phyloP scores from a whole-genome alignment of 2,329 filamentous ascomycete species.

The Fusarium sp. region DNA sequence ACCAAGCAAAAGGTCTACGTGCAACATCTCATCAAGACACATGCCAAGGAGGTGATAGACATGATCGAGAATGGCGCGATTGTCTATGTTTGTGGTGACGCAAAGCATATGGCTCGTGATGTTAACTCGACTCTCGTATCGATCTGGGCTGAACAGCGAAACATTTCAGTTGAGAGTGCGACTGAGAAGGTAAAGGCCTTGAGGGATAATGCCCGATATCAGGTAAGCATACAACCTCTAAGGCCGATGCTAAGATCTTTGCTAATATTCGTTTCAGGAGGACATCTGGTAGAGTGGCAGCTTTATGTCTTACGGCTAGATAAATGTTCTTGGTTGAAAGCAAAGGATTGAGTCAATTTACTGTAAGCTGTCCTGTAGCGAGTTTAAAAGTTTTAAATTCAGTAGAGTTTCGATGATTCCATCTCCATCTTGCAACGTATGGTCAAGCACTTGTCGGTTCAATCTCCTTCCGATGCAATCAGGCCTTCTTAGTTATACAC shows the following conservation, averaged over 20 bases:
- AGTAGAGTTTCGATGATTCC: too few relatives aligned
- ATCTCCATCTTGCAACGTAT: too few relatives aligned
- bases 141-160: neutral
- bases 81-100: neutral
- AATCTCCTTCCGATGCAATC: too few relatives aligned
- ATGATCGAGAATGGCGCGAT: neutral
- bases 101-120: neutral
- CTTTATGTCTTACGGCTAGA: too few relatives aligned
- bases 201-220: neutral
- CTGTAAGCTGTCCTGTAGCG: too few relatives aligned
- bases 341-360: too few relatives aligned
- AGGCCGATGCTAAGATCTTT: accelerated
- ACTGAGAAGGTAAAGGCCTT: neutral
- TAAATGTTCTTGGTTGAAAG: too few relatives aligned
- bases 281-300: conserved; percentile 8
- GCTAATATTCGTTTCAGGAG: neutral
- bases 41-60: neutral
- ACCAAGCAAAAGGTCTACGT: neutral
- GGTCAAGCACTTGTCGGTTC: too few relatives aligned
- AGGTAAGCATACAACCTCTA: neutral
- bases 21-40: neutral
- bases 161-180: accelerated
- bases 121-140: neutral
- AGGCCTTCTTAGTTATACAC: too few relatives aligned
- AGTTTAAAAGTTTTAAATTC: too few relatives aligned